Base-by-base conservation (phyloP, 2,329 filamentous ascomycete species). In the Aspergillus transmontanensis region DNA sequence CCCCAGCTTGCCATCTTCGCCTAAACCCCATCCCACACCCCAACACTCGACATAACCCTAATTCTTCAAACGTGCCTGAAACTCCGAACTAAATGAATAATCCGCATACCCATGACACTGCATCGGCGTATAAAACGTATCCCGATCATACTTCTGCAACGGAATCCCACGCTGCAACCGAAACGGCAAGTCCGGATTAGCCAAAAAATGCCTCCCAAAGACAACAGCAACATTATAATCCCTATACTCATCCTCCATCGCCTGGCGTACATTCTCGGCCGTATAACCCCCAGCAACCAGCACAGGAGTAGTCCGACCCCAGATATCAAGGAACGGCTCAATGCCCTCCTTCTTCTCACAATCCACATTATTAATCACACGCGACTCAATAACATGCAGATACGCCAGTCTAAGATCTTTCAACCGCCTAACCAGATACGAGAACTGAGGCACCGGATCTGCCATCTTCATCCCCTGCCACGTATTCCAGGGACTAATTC, bases 361-460 rank as follows among this genome's bases (percentile, higher is more conserved):
- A 21, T 58, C 54, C n/a, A 34, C 53, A 32, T 60, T 57, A 21
- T 62, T 62, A 7, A 57, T 41, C 1, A 64, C 64, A 1, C 60
- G 28, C 34, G 66, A 64, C 43, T 63, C 62, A 14, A 63, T 58
- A 3, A 64, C 6, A 43, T 68, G 66, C 60, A 68, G 16, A 48
- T 66, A 68, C 14, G 53, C 62, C 58, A 64, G 3, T 5, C 41
- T 36, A n/a, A 63, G 21, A 21, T 43, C 50, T n/a, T 41, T 23
- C 32, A 66, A 23, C 32, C 39, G 32, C 26, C 48, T 3, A 1
- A 60, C 51, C 14, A 63, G 45, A 10, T 57, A 51, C n/a, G 77
- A 77, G 69, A 90, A 91, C 61, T 90, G 87, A 0, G 87, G 84
- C 7, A 85, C 70, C 0, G 87, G 86, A 50, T 90, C 81, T 0